These are phyloP conservation scores for Citrus sp. DNA, from an alignment of 345 rosid genomes.

Conservation along the genomic window DNA sequence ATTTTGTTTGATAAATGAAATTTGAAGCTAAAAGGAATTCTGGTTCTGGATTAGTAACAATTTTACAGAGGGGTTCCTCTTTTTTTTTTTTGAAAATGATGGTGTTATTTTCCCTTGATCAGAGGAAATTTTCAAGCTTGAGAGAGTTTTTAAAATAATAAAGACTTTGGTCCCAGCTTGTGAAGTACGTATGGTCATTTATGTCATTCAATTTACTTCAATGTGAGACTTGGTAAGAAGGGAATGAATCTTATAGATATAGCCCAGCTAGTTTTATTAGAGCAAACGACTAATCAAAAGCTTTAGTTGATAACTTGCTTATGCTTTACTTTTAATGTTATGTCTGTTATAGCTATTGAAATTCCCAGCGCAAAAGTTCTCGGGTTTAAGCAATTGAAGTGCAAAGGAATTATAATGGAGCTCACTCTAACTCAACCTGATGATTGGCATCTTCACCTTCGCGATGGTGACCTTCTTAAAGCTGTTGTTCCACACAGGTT, in stretches of 20 bases:
- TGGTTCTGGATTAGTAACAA: neutral
- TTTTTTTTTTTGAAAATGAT: neutral
- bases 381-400: neutral
- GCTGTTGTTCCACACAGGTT: slow-evolving; percentile 23
- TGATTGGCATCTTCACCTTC: slow-evolving; percentile 67
- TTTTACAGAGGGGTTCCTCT: neutral
- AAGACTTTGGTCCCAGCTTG: slow-evolving; percentile 4
- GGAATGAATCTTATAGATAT: neutral
- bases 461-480: slow-evolving; percentile 47
- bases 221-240: neutral
- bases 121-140: neutral
- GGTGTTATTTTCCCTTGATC: neutral
- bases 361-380: neutral
- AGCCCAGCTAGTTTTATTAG: neutral
- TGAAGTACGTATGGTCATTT: neutral
- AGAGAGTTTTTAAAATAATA: slow-evolving; percentile 4
- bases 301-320: neutral
- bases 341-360: neutral
- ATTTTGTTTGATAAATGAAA: neutral
- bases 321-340: neutral
- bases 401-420: slow-evolving; percentile 31
- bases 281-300: neutral
- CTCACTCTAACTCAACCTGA: slow-evolving; percentile 44
- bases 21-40: neutral
- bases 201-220: neutral